Conservation (phyloP, 73 alveolate genomes). For the Paramecium tetraurelia region DNA sequence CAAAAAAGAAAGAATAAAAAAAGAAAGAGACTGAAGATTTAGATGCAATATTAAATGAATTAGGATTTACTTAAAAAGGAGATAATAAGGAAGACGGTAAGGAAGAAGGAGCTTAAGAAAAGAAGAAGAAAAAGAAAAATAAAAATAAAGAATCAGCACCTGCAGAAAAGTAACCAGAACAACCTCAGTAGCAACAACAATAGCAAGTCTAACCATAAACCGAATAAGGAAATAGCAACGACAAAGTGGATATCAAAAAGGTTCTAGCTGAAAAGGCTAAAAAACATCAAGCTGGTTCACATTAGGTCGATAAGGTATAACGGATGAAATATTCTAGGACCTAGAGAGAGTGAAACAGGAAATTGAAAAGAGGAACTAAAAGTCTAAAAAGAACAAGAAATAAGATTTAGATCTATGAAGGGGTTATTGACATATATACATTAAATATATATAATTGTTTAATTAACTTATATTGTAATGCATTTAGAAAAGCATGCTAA, state of each 20-base stretch:
- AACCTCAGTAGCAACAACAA: not conserved
- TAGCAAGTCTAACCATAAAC: not conserved
- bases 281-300: not conserved
- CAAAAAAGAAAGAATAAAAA: not conserved
- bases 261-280: not conserved
- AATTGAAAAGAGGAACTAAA: not conserved
- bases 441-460: not conserved
- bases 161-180: not conserved
- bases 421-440: not conserved
- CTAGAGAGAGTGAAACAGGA: not conserved
- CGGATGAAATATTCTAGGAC: not conserved
- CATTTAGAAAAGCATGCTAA: not conserved
- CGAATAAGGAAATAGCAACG: not conserved
- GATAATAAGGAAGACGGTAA: not conserved
- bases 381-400: not conserved
- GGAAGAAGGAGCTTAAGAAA: not conserved
- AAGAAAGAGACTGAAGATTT: not conserved
- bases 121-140: not conserved
- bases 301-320: not conserved
- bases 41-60: not conserved
- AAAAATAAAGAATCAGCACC: not conserved
- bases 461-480: not conserved
- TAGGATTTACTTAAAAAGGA: not conserved
- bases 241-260: not conserved
- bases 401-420: not conserved